Conservation (phyloP, 495 filamentous ascomycete species). For the Penicillium steckii region DNA sequence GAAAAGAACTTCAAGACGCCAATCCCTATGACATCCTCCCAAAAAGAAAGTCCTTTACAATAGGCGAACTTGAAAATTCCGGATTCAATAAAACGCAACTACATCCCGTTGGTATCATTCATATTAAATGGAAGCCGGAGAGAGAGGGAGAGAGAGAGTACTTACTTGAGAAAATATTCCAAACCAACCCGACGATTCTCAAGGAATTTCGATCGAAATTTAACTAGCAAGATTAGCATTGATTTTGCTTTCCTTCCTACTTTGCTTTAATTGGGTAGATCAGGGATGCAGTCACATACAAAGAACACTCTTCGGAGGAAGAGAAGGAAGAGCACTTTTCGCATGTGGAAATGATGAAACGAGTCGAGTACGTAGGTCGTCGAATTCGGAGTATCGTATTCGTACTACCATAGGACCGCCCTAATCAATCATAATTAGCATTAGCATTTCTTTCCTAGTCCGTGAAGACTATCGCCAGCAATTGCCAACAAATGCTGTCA, state of each 20-base stretch:
- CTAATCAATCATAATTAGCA: too few species aligned
- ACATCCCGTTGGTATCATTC: too few species aligned
- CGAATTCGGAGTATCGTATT: constrained; percentile 75
- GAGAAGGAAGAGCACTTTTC: constrained; percentile 57
- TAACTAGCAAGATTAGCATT: constrained; percentile 35
- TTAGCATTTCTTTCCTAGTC: too few species aligned
- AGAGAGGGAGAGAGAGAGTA: constrained; percentile 6
- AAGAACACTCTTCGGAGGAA: constrained; percentile 70
- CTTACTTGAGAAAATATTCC: constrained; percentile 71
- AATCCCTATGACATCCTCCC: constrained; percentile 36
- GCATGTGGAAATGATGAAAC: constrained; percentile 64
- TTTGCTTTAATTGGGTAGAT: neutral
- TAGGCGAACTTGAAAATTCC: constrained; percentile 64
- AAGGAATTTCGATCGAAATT: constrained; percentile 67
- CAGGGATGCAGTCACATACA: constrained; percentile 48
- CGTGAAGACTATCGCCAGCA: too few species aligned
- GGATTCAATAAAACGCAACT: constrained; percentile 69
- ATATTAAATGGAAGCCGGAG: too few species aligned
- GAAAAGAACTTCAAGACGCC: too few species aligned
- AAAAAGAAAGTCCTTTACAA: constrained; percentile 73
- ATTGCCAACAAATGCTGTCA: too few species aligned
- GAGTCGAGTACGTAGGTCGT: constrained; percentile 57
- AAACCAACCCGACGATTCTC: constrained; percentile 64
- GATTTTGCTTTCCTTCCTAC: constrained; percentile 11
- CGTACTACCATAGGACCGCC: constrained; percentile 60